Base-by-base conservation (phyloP, 2,329 filamentous ascomycete species). In the Amphichorda felina region DNA sequence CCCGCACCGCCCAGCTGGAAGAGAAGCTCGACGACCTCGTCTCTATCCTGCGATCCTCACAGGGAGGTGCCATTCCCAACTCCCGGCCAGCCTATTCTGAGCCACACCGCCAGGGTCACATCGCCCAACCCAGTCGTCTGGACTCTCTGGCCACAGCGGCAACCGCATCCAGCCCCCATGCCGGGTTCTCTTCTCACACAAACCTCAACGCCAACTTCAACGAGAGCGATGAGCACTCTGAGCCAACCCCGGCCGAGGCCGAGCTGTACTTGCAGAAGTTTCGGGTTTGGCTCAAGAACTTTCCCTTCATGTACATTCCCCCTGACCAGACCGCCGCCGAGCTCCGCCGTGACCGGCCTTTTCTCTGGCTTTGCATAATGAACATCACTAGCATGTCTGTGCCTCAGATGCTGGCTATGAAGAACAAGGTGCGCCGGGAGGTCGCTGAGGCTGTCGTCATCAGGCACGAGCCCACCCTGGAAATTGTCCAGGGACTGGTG, bases 401-500 rank as follows among this genome's bases (percentile, higher is more conserved):
- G 0, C 45, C 52, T 3, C 55, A 60, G 35, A 65, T 70, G 37
- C 34, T 50, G 0, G 47, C 50, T 1, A 45, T 69, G 25, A 54
- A 55, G 25, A 58, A 59, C 2, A 56, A 53, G 14, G 51, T 67
- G 5, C 63, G 63, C 29, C 54, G 60, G 30, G 55, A 64, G 18
- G 35, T 72, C 11, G 59, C 65, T 0, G 54, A 61, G n/a, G 60
- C 59, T 37, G 50, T 71, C 18, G 44, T 74, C 6, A 39, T 70
- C 10, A 57, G 66, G 8, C 52, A 59, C n/a, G 67, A 72, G 37
- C 60, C 63, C 34, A 62, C 49, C 33, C 51, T 74, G 27, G 72
- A 76, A 41, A 41, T 75, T 9, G 50, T 77, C 2, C 54, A 68
- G 9, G 70, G 70, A 0, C 39, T 74, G 4, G 45, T 77, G 13